Conservation (phyloP, 768 basidiomycete genomes). For the Termitomyces bulborhizus region DNA sequence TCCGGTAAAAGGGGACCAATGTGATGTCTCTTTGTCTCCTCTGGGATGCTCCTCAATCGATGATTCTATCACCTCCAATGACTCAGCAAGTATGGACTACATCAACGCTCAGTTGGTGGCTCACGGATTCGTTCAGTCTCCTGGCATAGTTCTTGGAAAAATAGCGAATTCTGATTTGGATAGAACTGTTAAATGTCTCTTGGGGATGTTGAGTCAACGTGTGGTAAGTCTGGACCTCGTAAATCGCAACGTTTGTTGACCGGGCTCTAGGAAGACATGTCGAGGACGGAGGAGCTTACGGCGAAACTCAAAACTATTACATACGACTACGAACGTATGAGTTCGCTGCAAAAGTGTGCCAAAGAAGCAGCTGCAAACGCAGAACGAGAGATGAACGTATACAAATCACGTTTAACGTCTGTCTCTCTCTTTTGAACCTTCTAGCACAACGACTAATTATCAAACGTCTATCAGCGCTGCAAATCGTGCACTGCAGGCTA, state of each 20-base stretch:
- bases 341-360: slow-evolving; percentile 53
- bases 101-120: slow-evolving; percentile 78
- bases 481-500: slow-evolving; percentile 46
- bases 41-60: slow-evolving; percentile 39
- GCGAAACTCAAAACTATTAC: slow-evolving; percentile 71
- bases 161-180: slow-evolving; percentile 50
- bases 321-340: slow-evolving; percentile 77
- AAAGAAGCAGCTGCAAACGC: slow-evolving; percentile 61
- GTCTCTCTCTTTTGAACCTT: slow-evolving; percentile 20
- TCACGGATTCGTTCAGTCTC: slow-evolving; percentile 64
- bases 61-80: slow-evolving; percentile 38
- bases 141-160: slow-evolving; percentile 67
- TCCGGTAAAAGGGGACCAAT: slow-evolving; percentile 46
- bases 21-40: slow-evolving; percentile 41
- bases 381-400: slow-evolving; percentile 70
- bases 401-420: slow-evolving; percentile 68
- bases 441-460: background rate
- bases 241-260: background rate
- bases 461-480: slow-evolving; percentile 33
- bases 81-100: slow-evolving; percentile 61
- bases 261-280: slow-evolving; percentile 56
- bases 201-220: slow-evolving; percentile 70
- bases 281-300: slow-evolving; percentile 67
- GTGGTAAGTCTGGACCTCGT: slow-evolving; percentile 43
- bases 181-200: slow-evolving; percentile 63